Conservation (phyloP, 352 stramenopile genomes). For the Pythium dissimile region DNA sequence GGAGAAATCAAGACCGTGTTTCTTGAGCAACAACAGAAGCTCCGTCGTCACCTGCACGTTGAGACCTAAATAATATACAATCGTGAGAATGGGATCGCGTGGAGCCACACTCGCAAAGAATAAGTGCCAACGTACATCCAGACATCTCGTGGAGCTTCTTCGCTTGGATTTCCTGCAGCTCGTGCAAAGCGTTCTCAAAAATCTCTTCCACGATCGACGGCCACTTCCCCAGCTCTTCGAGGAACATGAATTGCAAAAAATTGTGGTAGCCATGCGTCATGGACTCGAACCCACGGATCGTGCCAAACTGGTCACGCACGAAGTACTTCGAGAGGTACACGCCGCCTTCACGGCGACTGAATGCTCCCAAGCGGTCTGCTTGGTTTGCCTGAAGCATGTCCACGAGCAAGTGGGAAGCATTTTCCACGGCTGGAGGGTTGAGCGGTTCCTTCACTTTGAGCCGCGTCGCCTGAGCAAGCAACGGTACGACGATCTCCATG, state of each 20-base stretch:
- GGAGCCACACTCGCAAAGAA: not conserved
- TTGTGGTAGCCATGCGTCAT: slow-evolving; percentile 90
- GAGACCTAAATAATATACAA: not conserved
- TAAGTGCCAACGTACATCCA: slow-evolving; percentile 31
- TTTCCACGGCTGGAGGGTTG: slow-evolving; percentile 62
- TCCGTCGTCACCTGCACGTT: slow-evolving; percentile 74
- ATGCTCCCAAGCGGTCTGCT: slow-evolving; percentile 76
- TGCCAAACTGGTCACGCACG: slow-evolving; percentile 86
- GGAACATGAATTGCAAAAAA: slow-evolving; percentile 86
- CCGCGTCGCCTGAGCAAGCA: slow-evolving; percentile 53
- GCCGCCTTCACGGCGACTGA: slow-evolving; percentile 73
- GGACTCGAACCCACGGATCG: slow-evolving; percentile 82
- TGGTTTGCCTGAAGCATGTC: slow-evolving; percentile 88
- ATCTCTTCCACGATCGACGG: slow-evolving; percentile 58
- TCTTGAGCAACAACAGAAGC: slow-evolving; percentile 59
- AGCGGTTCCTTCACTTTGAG: slow-evolving; percentile 32
- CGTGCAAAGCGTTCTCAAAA: slow-evolving; percentile 61
- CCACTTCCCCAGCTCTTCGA: slow-evolving; percentile 83
- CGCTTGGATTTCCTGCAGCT: slow-evolving; percentile 51
- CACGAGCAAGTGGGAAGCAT: slow-evolving; percentile 72
- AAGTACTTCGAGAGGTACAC: slow-evolving; percentile 89
- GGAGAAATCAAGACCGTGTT: slow-evolving; percentile 39
- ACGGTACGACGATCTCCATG: slow-evolving; percentile 76
- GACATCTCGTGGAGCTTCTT: slow-evolving; percentile 49
- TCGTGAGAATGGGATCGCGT: too few relatives aligned